Evolutionary conservation across 495 filamentous ascomycete genomes (phyloP), one percentile per base, ranked within the genome.

Genomic region (Penicillium roqueforti): DNA sequence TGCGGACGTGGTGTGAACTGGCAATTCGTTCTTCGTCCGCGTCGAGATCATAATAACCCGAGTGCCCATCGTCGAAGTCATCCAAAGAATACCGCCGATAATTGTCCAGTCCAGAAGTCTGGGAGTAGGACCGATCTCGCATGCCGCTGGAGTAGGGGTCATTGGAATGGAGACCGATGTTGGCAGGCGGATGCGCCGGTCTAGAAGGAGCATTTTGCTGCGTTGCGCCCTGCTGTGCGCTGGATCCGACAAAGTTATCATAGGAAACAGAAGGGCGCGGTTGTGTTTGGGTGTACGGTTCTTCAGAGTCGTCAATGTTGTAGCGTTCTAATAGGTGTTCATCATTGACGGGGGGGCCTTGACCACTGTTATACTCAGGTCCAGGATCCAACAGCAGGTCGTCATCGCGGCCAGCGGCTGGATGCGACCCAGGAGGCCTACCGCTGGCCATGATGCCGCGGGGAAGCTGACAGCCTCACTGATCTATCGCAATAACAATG

Each of bases 31-130:
- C 85, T 18, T 76, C 72, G 26, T 68, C 64, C 18, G 71, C 67
- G 13, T 80, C 78, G 52, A 75, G 63, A 28, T 81, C 75, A 58
- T 86, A 87, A 57, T 81, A 84, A 39, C 76, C 82, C 14, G 87
- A 87, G 22, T 80, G 82, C 39, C 83, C 84, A 66, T 95, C 90
- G 28, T 92, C 88, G 57, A 84, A 84, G 57, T 91, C 88, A 56
- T 89, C 88, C 59, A 89, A 79, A 23, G 92, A 92, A 63, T 98
- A 96, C 48, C 89, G 82, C 59, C 89, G 85, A 71, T 92, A 97
- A 69, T 97, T 95, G 60, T 83, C 76, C 47, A 97, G 64, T 6
- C 80, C 91, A 3, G 89, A 91, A 6, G 86, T 87, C 68, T 97
- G 92, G 47, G 91, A 95, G 67, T 88, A 96, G 57, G 69, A 82